Conservation (phyloP, 2,329 filamentous ascomycete species). For the Fusarium decemcellulare region DNA sequence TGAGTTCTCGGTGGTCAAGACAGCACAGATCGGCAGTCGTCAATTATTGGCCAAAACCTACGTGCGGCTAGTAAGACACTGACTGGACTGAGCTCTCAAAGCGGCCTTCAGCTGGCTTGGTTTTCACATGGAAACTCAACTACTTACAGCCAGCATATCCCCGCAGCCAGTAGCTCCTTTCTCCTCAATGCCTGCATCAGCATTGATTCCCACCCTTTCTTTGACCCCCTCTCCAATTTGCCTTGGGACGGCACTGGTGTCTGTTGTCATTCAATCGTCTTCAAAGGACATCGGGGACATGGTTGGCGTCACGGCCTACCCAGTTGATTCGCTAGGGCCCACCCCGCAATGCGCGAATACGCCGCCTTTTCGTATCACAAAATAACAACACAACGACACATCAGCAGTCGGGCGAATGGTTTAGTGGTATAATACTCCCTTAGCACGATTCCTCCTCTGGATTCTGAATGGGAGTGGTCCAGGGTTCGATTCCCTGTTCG, state of each 20-base stretch:
- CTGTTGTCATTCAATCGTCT: background rate
- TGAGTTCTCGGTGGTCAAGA: slow-evolving; percentile 6
- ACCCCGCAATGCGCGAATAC: slow-evolving; percentile 17
- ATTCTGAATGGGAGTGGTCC: slow-evolving; percentile 29
- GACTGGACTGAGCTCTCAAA: slow-evolving; percentile 1
- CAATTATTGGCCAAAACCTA: slow-evolving; percentile 12
- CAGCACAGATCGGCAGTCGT: slow-evolving; percentile 3
- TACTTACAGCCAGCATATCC: background rate
- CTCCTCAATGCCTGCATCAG: background rate
- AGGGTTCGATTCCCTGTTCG: slow-evolving; percentile 46
- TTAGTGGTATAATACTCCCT: slow-evolving; percentile 49
- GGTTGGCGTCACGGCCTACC: slow-evolving; percentile 3
- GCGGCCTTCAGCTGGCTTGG: slow-evolving; percentile 10
- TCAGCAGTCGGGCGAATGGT: slow-evolving; percentile 42
- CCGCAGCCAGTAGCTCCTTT: background rate
- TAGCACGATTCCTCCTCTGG: slow-evolving; percentile 19
- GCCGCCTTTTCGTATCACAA: background rate
- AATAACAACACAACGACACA: slow-evolving; percentile 1
- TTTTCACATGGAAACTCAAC: slow-evolving; percentile 28
- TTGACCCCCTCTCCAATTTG: background rate
- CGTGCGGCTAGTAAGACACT: slow-evolving; percentile 8
- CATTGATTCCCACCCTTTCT: background rate
- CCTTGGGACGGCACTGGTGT: background rate
- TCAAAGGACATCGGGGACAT: background rate
- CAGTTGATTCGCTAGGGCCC: background rate